Conservation (phyloP, 2,329 filamentous ascomycete genomes). For the Aspergillus neoniger region DNA sequence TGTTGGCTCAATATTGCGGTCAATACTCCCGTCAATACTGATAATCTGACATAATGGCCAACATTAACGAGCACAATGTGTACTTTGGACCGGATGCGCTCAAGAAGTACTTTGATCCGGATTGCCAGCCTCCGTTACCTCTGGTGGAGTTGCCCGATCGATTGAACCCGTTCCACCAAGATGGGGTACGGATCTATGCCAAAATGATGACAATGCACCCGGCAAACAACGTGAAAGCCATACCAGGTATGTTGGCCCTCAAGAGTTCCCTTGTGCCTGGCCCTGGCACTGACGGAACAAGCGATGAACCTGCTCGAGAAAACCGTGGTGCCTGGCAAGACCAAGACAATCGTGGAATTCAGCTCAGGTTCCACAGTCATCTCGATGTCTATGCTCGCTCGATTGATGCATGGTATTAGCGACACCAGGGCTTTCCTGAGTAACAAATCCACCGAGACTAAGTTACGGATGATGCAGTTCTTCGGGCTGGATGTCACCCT, state of each 20-base stretch:
- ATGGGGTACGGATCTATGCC: conserved; percentile 65
- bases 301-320: conserved; percentile 55
- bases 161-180: conserved; percentile 58
- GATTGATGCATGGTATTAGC: conserved; percentile 53
- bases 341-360: conserved; percentile 59
- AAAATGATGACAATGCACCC: conserved; percentile 68
- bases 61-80: conserved; percentile 52
- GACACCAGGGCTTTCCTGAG: conserved; percentile 59
- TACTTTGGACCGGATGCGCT: conserved; percentile 61
- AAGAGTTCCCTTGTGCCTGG: neutral
- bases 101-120: conserved; percentile 61
- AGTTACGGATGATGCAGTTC: conserved; percentile 60
- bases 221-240: conserved; percentile 65
- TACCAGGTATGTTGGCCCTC: conserved; percentile 47
- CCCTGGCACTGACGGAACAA: conserved; percentile 17
- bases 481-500: conserved; percentile 61
- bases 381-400: conserved; percentile 59
- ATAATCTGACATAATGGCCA: conserved; percentile 23
- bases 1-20: neutral
- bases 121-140: conserved; percentile 59
- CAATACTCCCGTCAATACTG: neutral
- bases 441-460: conserved; percentile 59
- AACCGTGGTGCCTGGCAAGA: conserved; percentile 46
- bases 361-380: conserved; percentile 65
- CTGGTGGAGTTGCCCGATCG: conserved; percentile 61